Base-by-base conservation (phyloP, 2,329 filamentous ascomycete genomes). In the Tolypocladium cylindrosporum region DNA sequence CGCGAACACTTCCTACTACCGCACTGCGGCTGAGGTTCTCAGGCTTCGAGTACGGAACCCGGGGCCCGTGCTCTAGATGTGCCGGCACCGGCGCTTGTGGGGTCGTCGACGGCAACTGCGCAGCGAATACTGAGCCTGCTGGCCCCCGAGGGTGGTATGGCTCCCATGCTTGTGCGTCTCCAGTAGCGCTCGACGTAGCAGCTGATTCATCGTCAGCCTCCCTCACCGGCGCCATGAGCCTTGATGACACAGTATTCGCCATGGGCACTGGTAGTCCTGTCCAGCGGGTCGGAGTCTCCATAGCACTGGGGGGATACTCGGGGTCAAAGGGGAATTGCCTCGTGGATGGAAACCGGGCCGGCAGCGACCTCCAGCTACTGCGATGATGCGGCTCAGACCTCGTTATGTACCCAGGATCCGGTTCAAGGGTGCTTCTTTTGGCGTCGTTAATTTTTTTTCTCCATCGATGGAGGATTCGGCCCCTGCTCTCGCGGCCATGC, bases 281-380 rank as follows among this genome's bases (percentile, higher is more conserved):
- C 71, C 76, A 74, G 55, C 75, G 75, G n/a, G 76, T 79, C 2
- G 77, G 77, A 9, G 77, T 79, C 54, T 74, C 72, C 16, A 74
- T 57, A 8, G 64, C 58, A 52, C 61, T 66, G 24, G 59, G 57
- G 1, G 61, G 53, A 40, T 63, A 61, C 42, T 66, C 65, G 21
- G 60, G 62, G 10, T 57, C 58, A 34, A 61, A 60, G 27, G 66
- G 62, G 8, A 61, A 61, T 45, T 66, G 66, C 54, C 59, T 66
- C 14, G 61, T 59, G 19, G 65, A 58, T 16, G 65, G 62, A 19
- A 65, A 64, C 55, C 65, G 63, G 11, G 62, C 63, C 24, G 66
- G 66, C 9, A 67, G 61, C 13, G 65, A 61, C 59, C 62, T 64
- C 63, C 65, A 67, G 55, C 63, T 67, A 21, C 59, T 66, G 27